These are phyloP conservation scores for Cudoniella acicularis DNA, from an alignment of 495 filamentous ascomycete genomes.

Conservation along the genomic window DNA sequence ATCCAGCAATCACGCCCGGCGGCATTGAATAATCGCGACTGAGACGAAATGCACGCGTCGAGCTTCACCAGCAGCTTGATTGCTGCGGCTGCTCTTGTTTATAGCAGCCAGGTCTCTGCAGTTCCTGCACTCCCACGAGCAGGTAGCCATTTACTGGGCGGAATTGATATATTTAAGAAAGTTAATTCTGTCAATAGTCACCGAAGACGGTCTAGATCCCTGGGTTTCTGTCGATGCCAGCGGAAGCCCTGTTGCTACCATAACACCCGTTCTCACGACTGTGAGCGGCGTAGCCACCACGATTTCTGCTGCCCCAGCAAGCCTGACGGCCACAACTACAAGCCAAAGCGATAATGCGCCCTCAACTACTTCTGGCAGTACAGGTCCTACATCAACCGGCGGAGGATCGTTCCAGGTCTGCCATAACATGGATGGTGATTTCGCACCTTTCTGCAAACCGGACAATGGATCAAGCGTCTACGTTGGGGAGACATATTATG, in stretches of 20 bases:
- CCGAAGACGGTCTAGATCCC: slow-evolving; percentile 9
- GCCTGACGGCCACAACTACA: slow-evolving; percentile 10
- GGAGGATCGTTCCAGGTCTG: slow-evolving; percentile 17
- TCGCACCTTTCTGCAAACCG: slow-evolving; percentile 19
- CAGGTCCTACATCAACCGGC: slow-evolving; percentile 11
- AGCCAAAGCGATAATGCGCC: neutral
- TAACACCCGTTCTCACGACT: slow-evolving; percentile 16
- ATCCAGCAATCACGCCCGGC: neutral
- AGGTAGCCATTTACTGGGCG: neutral
- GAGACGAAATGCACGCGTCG: slow-evolving; percentile 13
- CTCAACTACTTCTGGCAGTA: neutral
- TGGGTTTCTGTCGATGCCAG: slow-evolving; percentile 21
- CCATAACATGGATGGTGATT: slow-evolving; percentile 13
- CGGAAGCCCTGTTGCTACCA: slow-evolving; percentile 10
- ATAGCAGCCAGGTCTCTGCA: slow-evolving; percentile 5
- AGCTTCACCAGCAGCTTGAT: slow-evolving; percentile 1
- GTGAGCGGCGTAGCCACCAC: slow-evolving; percentile 13
- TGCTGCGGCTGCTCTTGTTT: slow-evolving; percentile 6
- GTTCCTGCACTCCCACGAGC: slow-evolving; percentile 1
- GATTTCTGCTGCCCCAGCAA: slow-evolving; percentile 12
- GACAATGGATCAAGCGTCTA: slow-evolving; percentile 14
- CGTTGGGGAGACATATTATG: slow-evolving; percentile 20
- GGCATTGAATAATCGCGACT: neutral
- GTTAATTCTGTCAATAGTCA: slow-evolving; percentile 4
- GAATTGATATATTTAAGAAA: neutral